Percentiles rank a stretch among this genome's conserved stretches.
These are phyloP conservation scores for Triticum dicoccoides DNA, from an alignment of 176 grass and related monocot genomes.

Conservation along the genomic window DNA sequence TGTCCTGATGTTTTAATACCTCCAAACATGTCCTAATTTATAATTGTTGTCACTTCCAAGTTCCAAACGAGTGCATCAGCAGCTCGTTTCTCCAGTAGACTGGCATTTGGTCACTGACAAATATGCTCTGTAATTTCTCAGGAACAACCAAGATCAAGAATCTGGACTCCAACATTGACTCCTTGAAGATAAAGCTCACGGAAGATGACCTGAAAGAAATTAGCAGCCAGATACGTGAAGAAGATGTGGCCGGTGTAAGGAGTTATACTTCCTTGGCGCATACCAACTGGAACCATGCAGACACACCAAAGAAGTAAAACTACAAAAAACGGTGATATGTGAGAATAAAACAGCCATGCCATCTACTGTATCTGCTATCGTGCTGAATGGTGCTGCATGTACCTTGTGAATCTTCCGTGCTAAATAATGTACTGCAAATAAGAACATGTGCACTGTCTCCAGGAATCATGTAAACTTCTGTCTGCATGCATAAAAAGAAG, in stretches of 20 bases:
- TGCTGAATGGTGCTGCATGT: background rate
- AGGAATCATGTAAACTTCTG: background rate
- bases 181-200: constrained; percentile 55
- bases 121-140: constrained; percentile 9
- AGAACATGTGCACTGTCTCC: background rate
- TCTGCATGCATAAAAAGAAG: background rate
- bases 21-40: background rate
- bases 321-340: background rate
- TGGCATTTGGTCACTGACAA: constrained; percentile 17
- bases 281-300: constrained; percentile 40
- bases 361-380: background rate
- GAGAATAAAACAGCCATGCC: background rate
- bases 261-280: constrained; percentile 28
- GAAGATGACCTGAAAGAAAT: constrained; percentile 63
- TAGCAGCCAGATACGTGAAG: constrained; percentile 34
- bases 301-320: constrained; percentile 50
- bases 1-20: background rate
- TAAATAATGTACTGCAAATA: background rate
- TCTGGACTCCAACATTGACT: constrained; percentile 59
- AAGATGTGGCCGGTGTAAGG: constrained; percentile 58
- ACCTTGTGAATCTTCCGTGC: background rate
- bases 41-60: background rate
- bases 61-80: background rate
- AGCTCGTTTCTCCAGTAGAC: background rate
- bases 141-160: constrained; percentile 83